These are phyloP conservation scores for Clarireedia hainanense DNA, from an alignment of 2,329 filamentous ascomycete species.

Conservation along the genomic window DNA sequence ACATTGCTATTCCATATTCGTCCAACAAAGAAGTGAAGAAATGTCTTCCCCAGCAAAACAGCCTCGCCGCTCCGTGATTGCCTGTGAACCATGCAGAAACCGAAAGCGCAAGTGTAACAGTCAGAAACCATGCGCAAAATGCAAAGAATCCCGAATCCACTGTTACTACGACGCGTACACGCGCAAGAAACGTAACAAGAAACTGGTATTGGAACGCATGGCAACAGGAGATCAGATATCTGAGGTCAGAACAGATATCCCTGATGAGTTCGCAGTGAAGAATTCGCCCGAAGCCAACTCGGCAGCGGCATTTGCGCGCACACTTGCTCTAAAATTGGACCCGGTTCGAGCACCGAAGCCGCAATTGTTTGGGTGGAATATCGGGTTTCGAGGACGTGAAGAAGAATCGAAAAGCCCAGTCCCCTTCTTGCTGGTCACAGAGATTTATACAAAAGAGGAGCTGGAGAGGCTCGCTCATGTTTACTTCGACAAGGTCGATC, in stretches of 20 bases:
- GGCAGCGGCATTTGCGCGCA: background rate
- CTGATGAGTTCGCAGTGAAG: background rate
- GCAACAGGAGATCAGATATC: too few species aligned
- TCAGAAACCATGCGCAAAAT: constrained; percentile 2
- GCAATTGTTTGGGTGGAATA: constrained; percentile 32
- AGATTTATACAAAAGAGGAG: too few species aligned
- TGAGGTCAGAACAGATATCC: background rate
- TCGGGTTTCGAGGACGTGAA: constrained; percentile 22
- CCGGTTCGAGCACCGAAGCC: constrained; percentile 26
- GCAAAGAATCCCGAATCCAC: background rate
- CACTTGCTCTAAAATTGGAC: background rate
- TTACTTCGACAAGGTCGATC: constrained; percentile 18
- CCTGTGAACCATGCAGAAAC: constrained; percentile 5
- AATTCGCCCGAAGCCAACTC: background rate
- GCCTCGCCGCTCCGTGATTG: background rate
- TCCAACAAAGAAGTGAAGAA: too few species aligned
- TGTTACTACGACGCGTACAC: background rate
- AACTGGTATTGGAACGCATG: too few species aligned
- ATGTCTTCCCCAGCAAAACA: too few species aligned
- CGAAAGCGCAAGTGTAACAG: constrained; percentile 4
- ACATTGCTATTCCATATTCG: too few species aligned
- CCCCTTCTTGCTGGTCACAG: too few species aligned
- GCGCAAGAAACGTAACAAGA: background rate
- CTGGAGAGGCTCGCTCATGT: constrained; percentile 10
- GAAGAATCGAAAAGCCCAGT: too few species aligned